Evolutionary conservation across 139 green algal species (phyloP), one percentile per base, ranked within the genome.

Genomic region (Chlamydomonas asymmetrica): DNA sequence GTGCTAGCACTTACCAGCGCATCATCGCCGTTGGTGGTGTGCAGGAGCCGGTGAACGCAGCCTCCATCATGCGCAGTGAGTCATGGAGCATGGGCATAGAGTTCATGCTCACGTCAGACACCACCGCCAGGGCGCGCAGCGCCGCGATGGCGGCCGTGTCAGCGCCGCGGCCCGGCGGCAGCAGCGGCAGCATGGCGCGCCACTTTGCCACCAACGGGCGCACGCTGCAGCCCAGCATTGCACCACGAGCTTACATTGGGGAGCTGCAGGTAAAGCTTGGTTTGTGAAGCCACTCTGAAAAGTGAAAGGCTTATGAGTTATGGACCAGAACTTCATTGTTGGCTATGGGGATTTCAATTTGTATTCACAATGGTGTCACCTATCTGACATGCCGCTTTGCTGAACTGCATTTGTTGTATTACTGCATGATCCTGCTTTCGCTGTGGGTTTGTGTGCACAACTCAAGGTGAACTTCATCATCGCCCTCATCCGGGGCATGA

Each of bases 41-140:
- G 6, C 88, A 93, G 72, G 78, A 70, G 13, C 78, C 86, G 0
- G 71, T 94, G 18, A 73, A 88, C 48, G 66, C 86, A 10, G 82
- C 75, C 8, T 59, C 62, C 39, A 27, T 83, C 32, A 74, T 87
- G 79, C 63, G 66, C 39, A 49, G 71, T 50, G 69, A 79, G 31
- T 72, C 74, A 41, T 84, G 74, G 73, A 41, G 32, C 10, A 35
- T 87, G 34, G 70, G 57, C 18, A 75, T 87, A 25, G 82, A 87
- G 34, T 61, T 84, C 22, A 34, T 56, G 2, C 62, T 87, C 20
- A 63, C 60, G 10, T 54, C 60, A 29, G 81, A 82, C 70, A 48
- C 39, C 20, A 77, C 54, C 6, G 32, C 61, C 29, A 43, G 63
- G 38, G 52, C 67, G 27, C 38, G 25, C 10, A 56, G 39, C 25